phyloP scores from a whole-genome alignment of 192 early-diverging fungal species.

The Rhizophagus sp. region DNA sequence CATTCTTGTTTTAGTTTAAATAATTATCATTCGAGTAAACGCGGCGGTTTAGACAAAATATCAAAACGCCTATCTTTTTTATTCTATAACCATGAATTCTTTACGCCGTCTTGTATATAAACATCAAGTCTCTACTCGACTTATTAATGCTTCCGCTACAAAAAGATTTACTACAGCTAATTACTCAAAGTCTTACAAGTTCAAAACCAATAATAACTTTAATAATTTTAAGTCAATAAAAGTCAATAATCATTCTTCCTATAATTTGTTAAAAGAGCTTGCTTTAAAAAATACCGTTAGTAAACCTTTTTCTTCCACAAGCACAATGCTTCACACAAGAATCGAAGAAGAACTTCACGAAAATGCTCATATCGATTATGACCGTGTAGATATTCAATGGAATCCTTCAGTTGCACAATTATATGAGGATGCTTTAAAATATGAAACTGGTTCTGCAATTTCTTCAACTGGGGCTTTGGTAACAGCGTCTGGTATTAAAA shows the following conservation, averaged over 20 bases:
- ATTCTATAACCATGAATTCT: conserved; percentile 1
- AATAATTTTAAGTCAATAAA: background rate
- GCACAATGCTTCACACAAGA: background rate
- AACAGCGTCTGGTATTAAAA: conserved; percentile 90
- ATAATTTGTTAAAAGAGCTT: background rate
- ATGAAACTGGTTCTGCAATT: conserved; percentile 85
- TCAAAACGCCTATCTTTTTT: background rate
- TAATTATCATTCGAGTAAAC: too few relatives aligned
- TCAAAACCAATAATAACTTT: background rate
- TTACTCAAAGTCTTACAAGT: background rate
- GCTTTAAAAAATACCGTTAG: background rate
- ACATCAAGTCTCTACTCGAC: background rate
- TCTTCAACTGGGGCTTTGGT: conserved; percentile 91
- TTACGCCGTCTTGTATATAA: conserved; percentile 1
- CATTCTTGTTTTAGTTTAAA: too few relatives aligned
- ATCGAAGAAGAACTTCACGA: conserved; percentile 39
- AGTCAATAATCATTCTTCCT: background rate
- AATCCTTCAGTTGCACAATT: conserved; percentile 85
- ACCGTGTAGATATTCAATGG: conserved; percentile 78
- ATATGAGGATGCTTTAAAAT: conserved; percentile 88
- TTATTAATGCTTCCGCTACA: background rate
- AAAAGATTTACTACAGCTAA: background rate
- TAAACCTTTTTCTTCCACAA: background rate
- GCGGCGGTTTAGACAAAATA: background rate
- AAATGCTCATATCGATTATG: conserved; percentile 68